Evolutionary conservation across 352 stramenopile species (phyloP).

Genomic region (Pythium apleroticum): DNA sequence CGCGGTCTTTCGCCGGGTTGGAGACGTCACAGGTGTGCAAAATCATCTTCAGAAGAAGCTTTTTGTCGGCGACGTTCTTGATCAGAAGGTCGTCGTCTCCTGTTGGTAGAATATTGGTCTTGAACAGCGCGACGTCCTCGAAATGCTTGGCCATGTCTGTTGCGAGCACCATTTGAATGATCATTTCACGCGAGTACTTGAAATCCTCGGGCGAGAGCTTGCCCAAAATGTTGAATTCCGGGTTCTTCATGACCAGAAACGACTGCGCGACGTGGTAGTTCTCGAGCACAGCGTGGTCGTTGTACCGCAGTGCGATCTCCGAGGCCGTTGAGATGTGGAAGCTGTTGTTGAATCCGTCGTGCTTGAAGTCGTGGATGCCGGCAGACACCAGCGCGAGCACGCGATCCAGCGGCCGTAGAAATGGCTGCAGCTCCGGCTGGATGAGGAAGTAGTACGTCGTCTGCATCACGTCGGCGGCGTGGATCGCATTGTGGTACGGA

Average conservation of each 20-base stretch:
- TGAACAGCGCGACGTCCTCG: conserved; percentile 86
- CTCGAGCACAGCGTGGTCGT: conserved; percentile 87
- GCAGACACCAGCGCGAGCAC: conserved; percentile 74
- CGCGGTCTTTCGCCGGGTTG: conserved; percentile 89
- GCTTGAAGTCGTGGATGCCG: conserved; percentile 89
- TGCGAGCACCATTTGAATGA: conserved; percentile 89
- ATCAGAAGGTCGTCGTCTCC: conserved; percentile 68
- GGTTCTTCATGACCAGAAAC: conserved; percentile 90
- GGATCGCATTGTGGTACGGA: conserved; percentile 89
- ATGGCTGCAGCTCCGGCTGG: conserved; percentile 68
- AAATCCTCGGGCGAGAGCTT: conserved; percentile 76
- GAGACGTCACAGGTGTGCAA: conserved; percentile 94
- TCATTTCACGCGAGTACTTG: conserved; percentile 86
- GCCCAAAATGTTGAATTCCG: conserved; percentile 80
- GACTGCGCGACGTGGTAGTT: conserved; percentile 89
- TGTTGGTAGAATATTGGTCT: conserved; percentile 78
- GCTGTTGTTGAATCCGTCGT: conserved; percentile 90
- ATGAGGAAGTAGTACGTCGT: conserved; percentile 86
- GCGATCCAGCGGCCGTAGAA: conserved; percentile 74
- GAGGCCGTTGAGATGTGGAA: conserved; percentile 88
- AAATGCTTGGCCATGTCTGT: conserved; percentile 92
- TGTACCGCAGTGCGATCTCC: conserved; percentile 88
- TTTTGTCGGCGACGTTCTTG: conserved; percentile 86
- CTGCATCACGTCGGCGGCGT: conserved; percentile 90
- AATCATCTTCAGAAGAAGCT: conserved; percentile 89